Evolutionary conservation across 2,329 filamentous ascomycete species (phyloP).

Genomic region (Xylaria digitata): DNA sequence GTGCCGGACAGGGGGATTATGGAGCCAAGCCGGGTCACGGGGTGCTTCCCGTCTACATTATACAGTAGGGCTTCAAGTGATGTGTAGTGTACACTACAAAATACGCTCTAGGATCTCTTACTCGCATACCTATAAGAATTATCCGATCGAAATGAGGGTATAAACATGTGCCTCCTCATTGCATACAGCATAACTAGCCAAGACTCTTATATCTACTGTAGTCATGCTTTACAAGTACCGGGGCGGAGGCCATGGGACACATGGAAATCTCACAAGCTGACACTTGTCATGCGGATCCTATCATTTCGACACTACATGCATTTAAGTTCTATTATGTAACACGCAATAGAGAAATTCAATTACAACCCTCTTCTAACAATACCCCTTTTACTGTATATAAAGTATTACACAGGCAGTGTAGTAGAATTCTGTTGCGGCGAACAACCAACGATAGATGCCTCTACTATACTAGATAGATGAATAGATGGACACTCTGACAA

Average conservation of each 20-base stretch:
- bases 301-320: not conserved
- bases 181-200: slow-evolving; percentile 1
- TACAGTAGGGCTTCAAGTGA: slow-evolving; percentile 18
- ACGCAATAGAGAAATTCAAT: not conserved
- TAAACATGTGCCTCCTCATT: slow-evolving; percentile 11
- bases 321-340: too few species aligned
- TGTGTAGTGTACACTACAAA: slow-evolving; percentile 2
- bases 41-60: slow-evolving; percentile 30
- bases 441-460: not conserved
- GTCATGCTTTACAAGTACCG: slow-evolving; percentile 18
- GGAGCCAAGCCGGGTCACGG: slow-evolving; percentile 34
- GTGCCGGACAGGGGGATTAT: slow-evolving; percentile 32
- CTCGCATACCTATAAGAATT: slow-evolving; percentile 19
- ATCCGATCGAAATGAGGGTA: slow-evolving; percentile 8
- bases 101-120: slow-evolving; percentile 2
- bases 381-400: not conserved
- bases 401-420: too few species aligned
- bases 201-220: not conserved
- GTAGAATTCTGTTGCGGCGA: not conserved
- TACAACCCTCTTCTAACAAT: not conserved
- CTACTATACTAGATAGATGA: not conserved
- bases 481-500: not conserved
- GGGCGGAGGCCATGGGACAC: not conserved
- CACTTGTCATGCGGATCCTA: not conserved
- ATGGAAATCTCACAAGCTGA: not conserved